These are phyloP conservation scores for Phytopythium kandeliae DNA, from an alignment of 352 stramenopile genomes.

Conservation along the genomic window DNA sequence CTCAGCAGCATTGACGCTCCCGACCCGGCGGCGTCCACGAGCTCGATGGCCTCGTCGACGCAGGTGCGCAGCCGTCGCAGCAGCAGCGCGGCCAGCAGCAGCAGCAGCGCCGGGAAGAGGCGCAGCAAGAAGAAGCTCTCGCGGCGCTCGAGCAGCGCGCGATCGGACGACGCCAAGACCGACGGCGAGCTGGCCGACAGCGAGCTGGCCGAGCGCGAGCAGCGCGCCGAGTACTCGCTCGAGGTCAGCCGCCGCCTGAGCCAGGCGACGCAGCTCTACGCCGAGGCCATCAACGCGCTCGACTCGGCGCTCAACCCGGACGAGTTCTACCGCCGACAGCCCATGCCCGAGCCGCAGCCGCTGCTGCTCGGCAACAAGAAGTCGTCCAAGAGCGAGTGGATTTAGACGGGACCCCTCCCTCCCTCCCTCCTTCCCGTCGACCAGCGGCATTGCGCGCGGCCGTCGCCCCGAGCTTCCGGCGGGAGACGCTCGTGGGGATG, in stretches of 20 bases:
- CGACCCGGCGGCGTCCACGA: conserved; percentile 24
- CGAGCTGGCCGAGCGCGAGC: conserved; percentile 19
- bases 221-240: conserved; percentile 27
- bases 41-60: conserved; percentile 19
- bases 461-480: neutral
- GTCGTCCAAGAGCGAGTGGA: conserved; percentile 41
- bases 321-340: conserved; percentile 14
- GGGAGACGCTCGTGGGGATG: conserved; percentile 1
- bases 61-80: conserved; percentile 1
- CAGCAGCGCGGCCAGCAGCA: neutral
- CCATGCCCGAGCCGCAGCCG: conserved; percentile 37
- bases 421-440: no score
- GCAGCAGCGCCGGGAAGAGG: conserved; percentile 4
- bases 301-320: conserved; percentile 42
- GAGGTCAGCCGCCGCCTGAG: conserved; percentile 40
- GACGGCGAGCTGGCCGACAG: conserved; percentile 17
- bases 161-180: conserved; percentile 9
- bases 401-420: no score
- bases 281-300: conserved; percentile 41
- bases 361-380: conserved; percentile 47
- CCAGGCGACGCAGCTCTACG: conserved; percentile 51
- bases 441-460: no score
- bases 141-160: conserved; percentile 2
- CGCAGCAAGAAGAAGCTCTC: conserved; percentile 8
- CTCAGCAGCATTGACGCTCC: conserved; percentile 25